Evolutionary conservation across 805 yeast species (phyloP), one percentile per base, ranked within the genome.

Genomic region (Myxozyma geophila): DNA sequence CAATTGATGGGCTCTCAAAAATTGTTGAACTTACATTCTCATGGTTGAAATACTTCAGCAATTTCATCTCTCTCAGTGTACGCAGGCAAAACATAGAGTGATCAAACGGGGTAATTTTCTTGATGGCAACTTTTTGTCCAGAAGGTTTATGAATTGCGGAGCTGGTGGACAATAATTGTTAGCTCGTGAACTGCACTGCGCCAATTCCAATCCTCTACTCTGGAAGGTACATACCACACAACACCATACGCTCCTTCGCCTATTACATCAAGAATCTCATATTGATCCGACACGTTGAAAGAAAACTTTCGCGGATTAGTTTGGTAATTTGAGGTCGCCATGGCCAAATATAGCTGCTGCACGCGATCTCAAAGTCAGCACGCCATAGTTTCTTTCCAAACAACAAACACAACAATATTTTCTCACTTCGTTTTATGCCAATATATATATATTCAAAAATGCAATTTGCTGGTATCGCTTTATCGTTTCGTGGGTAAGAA

Each of bases 221-320:
- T 12, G 28, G 12, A 15, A 21, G 12, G 6, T 37, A 36, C 70
- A 19, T 35, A 67, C 72, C 73, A 78, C 10, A 93, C 98, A 12
- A 92, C 86, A 6, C 98, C 98, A 74, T 93, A 93, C 0, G 98
- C 98, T 19, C 98, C 98, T 76, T 92, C 96, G 8, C 98, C 98
- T 1, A 93, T 87, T 15, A 93, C 84, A 69, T 90, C 91, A 57
- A 87, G 80, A 53, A 93, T 86, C 75, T 91, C 91, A 76, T 92
- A 93, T 72, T 90, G 92, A 66, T 88, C 89, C 36, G 92, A 86
- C 35, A 93, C 93, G 74, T 91, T 90, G 81, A 93, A 93, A 1
- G 85, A 78, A 57, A 83, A 79, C 62, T 77, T 78, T 60, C 83
- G 80, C 47, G 72, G 71, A 19, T 58, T 54, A 39, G 54, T 37